Evolutionary conservation across 192 early-diverging fungal species (phyloP), one percentile per base, ranked within the genome.

Genomic region (Martensiomyces pterosporus): DNA sequence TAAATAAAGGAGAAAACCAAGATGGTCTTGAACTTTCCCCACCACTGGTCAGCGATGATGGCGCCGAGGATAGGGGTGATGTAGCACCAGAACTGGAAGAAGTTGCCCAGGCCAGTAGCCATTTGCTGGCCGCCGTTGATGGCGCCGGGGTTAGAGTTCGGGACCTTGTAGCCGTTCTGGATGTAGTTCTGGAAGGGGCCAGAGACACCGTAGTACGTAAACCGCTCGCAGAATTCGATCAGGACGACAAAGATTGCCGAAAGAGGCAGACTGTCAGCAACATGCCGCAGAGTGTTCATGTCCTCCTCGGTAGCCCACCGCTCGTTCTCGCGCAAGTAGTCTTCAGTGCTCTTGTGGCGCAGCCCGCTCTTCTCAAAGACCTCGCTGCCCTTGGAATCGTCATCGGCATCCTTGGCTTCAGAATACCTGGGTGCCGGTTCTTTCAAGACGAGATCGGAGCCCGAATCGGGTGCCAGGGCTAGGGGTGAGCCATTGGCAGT

Each of bases 1-100:
- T 90, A 90, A 24, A 85, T 33, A 10, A 55, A 22, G 14, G 68
- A 59, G 53, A 87, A 86, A 17, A 84, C 2, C 21, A 80, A n/a
- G 21, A 90, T 87, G 3, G 87, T 78, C 23, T 77, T 79, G 63
- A 77, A 87, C 59, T 85, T 85, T 46, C 87, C 87, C 25, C 79
- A 44, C 66, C 73, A 84, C 61, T 80, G 75, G 71, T 90, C 87
- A 7, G 84, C 79, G 23, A 87, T 39, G 14, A 84, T 67, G 17
- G 82, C 87, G 32, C 79, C 77, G 25, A 80, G 36, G 33, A 80
- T 73, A 16, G 79, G 69, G n/a, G 76, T 79, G 17, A 73, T 52
- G 29, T 79, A 80, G 22, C 75, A 77, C 34, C 65, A 68, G 58
- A 82, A 79, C 52, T 78, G 74, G 60, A 77, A 79, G 19, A 76